Base-by-base conservation (phyloP, 1,284 basidiomycete genomes). In the Sphagnurus paluster region DNA sequence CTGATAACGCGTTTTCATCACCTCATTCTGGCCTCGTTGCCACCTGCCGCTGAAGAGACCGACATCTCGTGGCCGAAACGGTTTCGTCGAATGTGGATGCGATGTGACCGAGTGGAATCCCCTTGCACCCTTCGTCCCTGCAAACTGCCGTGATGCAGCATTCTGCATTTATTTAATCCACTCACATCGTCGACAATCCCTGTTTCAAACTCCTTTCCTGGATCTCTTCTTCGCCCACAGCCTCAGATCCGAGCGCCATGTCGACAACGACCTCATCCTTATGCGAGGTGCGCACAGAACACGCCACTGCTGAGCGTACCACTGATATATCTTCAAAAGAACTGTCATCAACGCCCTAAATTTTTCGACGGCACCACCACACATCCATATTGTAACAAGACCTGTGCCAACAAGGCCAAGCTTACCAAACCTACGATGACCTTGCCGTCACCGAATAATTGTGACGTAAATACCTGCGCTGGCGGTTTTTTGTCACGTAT, bases 331-430 rank as follows among this genome's bases (percentile, higher is more conserved):
- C 23, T n/a, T 20, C 32, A 23, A 13, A 44, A 74, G 71, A 62
- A 61, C 33, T 84, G 82, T 57, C 72, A 77, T 49, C 52, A 66
- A 26, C 71, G 76, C 40, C 79, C 80, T 28, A 79, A 78, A 54
- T 72, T 74, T 49, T 66, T 67, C 26, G 80, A 82, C 54, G 76
- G 78, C 13, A 68, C 66, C 11, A 72, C 67, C 35, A 72, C 66
- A 2, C 78, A 80, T 59, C 70, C 75, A 13, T 83, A 72, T 57
- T 83, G 80, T 55, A 66, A 79, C 57, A 80, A 77, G 54, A 71
- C 77, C 6, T 83, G 81, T 52, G 80, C 80, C 5, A 71, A 68
- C 52, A 71, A 68, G 39, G 70, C 74, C 4, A 58, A 39, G 20
- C 33, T 53, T n/a, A 50, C 56, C 4, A 58, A 59, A 7, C 43